These are phyloP conservation scores for Vaucheria bursata DNA, from an alignment of 352 stramenopile genomes.

Conservation along the genomic window DNA sequence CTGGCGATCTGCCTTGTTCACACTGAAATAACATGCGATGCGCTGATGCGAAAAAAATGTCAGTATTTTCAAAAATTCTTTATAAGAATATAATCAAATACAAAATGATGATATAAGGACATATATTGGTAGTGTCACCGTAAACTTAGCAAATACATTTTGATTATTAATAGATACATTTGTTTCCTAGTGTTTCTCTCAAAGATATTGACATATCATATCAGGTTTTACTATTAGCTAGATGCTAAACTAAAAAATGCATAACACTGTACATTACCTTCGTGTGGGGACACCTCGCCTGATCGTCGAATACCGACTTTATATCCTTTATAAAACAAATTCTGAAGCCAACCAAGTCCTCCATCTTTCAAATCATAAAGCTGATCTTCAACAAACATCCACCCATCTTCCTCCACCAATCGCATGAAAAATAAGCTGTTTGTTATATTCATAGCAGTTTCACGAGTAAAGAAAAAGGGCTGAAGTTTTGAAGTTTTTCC, in stretches of 20 bases:
- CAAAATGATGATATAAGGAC: no score
- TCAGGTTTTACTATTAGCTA: no score
- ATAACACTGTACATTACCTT: no score
- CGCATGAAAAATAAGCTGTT: conserved; percentile 45
- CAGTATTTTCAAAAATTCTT: no score
- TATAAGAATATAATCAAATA: no score
- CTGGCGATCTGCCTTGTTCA: conserved; percentile 16
- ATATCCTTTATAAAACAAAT: not conserved
- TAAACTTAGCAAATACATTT: no score
- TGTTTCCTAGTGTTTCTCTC: no score
- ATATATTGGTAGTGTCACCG: no score
- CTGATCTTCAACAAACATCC: conserved; percentile 8
- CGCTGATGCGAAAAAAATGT: no score
- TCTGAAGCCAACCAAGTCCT: not conserved
- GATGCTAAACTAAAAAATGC: no score
- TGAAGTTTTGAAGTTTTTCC: not conserved
- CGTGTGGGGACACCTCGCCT: not conserved
- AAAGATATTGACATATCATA: no score
- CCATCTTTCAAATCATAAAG: not conserved
- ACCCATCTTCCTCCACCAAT: conserved; percentile 33
- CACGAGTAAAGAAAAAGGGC: not conserved
- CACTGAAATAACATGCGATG: conserved; percentile 39
- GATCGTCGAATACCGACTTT: not conserved
- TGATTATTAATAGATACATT: no score
- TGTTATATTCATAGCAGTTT: conserved; percentile 18